Evolutionary conservation across 257 asterid genomes (phyloP).

Genomic region (Pogostemon cablin): DNA sequence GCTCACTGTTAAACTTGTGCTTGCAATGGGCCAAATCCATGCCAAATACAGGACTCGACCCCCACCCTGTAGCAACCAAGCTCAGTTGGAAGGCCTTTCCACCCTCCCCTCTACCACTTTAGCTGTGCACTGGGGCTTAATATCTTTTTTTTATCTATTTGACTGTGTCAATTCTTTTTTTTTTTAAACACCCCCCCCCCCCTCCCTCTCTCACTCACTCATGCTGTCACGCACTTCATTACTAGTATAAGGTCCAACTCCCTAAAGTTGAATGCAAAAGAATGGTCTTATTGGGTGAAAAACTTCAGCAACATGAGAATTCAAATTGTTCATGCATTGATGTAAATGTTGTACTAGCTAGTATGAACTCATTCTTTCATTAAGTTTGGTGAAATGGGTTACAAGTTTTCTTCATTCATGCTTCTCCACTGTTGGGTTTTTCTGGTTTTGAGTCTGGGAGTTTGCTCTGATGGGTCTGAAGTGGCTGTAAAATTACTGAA

Average conservation of each 20-base stretch:
- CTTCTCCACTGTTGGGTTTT: constrained; percentile 45
- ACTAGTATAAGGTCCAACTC: not conserved
- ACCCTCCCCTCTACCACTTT: too few species aligned
- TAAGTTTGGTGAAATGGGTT: constrained; percentile 44
- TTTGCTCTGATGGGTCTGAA: constrained; percentile 38
- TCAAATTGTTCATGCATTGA: constrained; percentile 15
- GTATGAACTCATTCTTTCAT: not conserved
- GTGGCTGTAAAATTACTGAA: constrained; percentile 56
- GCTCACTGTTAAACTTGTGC: too few species aligned
- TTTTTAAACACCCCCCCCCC: constrained; percentile 18
- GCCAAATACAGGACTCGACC: too few species aligned
- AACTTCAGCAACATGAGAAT: constrained; percentile 19
- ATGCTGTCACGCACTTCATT: constrained; percentile 20
- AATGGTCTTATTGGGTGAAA: constrained; percentile 9
- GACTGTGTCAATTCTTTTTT: constrained; percentile 21
- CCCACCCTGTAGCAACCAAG: too few species aligned
- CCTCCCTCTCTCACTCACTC: constrained; percentile 21
- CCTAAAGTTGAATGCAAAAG: not conserved
- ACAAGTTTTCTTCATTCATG: constrained; percentile 36
- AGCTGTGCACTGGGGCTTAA: too few species aligned
- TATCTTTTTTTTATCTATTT: constrained; percentile 35
- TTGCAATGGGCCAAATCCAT: too few species aligned
- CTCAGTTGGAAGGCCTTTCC: too few species aligned
- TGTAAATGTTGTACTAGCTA: constrained; percentile 8
- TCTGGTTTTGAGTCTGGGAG: constrained; percentile 43